Percentiles rank a stretch among this genome's conserved stretches.
These are phyloP conservation scores for Saccharum hybrid DNA, from an alignment of 202 grass and related monocot genomes.

Conservation along the genomic window DNA sequence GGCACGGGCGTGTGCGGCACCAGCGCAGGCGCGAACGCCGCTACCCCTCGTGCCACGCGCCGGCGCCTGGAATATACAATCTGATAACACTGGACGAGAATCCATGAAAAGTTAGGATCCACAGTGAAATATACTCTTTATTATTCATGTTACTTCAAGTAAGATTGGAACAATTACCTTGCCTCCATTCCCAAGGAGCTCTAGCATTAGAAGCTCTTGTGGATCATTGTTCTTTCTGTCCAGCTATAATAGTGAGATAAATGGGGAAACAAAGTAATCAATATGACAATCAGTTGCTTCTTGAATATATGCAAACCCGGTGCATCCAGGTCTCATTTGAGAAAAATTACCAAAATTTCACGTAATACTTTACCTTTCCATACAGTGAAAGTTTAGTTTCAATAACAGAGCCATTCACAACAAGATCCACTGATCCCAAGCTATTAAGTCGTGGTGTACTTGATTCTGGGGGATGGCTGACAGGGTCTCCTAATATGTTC, in stretches of 20 bases:
- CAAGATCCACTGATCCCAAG: constrained; percentile 82
- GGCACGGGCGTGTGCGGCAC: no score
- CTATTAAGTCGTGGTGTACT: constrained; percentile 65
- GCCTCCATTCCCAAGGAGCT: constrained; percentile 80
- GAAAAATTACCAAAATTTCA: constrained; percentile 37
- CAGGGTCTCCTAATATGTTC: constrained; percentile 75
- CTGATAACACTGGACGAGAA: background rate
- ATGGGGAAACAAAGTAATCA: constrained; percentile 16
- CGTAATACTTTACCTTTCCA: constrained; percentile 67
- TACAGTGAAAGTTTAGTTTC: constrained; percentile 90
- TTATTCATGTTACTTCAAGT: constrained; percentile 33
- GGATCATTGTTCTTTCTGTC: constrained; percentile 62
- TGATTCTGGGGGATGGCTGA: constrained; percentile 56
- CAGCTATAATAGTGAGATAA: constrained; percentile 66
- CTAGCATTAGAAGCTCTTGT: constrained; percentile 76
- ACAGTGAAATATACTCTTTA: background rate
- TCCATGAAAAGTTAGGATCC: background rate
- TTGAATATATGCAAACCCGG: constrained; percentile 11
- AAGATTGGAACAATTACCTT: constrained; percentile 62
- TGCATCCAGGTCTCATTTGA: constrained; percentile 17
- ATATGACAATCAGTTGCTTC: background rate
- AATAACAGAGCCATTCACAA: constrained; percentile 89
- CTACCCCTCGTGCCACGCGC: no score
- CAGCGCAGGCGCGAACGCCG: no score
- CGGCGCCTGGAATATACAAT: background rate